phyloP scores from a whole-genome alignment of 2,329 filamentous ascomycete genomes.

The Stagonosporopsis tanaceti region DNA sequence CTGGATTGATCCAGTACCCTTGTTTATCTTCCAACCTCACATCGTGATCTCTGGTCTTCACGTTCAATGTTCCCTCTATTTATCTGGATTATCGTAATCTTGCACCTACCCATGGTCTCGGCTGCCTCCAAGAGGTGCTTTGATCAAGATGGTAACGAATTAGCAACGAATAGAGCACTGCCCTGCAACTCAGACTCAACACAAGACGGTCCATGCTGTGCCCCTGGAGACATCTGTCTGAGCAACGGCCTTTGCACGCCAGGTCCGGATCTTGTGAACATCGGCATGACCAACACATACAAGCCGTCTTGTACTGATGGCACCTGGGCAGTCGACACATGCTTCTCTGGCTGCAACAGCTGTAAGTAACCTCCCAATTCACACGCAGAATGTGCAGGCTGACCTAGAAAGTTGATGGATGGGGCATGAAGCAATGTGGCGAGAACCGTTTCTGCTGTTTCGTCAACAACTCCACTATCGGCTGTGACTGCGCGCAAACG shows the following conservation, averaged over 20 bases:
- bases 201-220: constrained; percentile 12
- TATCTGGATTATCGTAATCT: not conserved
- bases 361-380: not conserved
- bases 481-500: constrained; percentile 11
- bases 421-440: constrained; percentile 15
- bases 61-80: not conserved
- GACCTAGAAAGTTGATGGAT: constrained; percentile 3
- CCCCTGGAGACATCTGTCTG: constrained; percentile 10
- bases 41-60: not conserved
- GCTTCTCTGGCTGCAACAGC: constrained; percentile 15
- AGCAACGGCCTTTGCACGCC: constrained; percentile 15
- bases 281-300: constrained; percentile 8
- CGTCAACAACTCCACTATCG: not conserved
- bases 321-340: constrained; percentile 7
- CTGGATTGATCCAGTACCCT: not conserved
- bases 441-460: constrained; percentile 17
- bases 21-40: not conserved
- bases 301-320: constrained; percentile 13
- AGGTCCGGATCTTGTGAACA: constrained; percentile 4
- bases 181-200: constrained; percentile 8
- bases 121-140: constrained; percentile 7
- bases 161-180: not conserved
- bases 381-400: not conserved
- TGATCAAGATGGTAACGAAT: constrained; percentile 2
- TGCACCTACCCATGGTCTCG: not conserved